These are phyloP conservation scores for Podospora didyma DNA, from an alignment of 495 filamentous ascomycete species.

Conservation along the genomic window DNA sequence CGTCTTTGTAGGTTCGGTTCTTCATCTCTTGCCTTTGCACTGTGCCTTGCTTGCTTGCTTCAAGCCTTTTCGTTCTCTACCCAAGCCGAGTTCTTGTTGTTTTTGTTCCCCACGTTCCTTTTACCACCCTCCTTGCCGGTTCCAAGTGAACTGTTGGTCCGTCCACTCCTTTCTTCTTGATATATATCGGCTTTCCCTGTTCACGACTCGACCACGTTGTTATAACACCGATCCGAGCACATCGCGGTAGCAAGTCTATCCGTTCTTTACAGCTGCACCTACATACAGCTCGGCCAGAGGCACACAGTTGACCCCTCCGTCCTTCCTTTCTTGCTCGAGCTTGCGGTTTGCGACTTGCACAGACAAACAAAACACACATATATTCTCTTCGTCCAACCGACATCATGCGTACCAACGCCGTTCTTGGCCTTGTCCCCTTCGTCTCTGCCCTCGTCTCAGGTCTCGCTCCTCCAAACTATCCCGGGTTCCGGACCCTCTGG, in stretches of 20 bases:
- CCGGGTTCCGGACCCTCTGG: constrained; percentile 26
- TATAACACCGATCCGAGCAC: not conserved
- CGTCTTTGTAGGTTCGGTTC: not conserved
- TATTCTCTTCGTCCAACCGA: not conserved
- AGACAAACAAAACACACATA: not conserved
- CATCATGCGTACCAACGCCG: constrained; percentile 17
- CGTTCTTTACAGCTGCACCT: not conserved
- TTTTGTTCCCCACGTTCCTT: not conserved
- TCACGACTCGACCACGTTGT: not conserved
- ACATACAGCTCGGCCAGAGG: not conserved
- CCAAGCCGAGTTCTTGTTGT: not conserved
- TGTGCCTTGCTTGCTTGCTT: not conserved
- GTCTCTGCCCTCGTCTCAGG: constrained; percentile 23
- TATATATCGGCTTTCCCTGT: not conserved
- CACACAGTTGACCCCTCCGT: not conserved
- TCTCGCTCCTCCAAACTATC: constrained; percentile 14
- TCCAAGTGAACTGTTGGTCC: constrained; percentile 8
- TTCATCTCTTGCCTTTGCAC: not conserved
- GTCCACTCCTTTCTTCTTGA: constrained; percentile 3
- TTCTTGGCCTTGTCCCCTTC: constrained; percentile 13
- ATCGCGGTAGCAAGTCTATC: not conserved
- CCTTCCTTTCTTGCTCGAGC: not conserved
- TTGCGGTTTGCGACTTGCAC: not conserved
- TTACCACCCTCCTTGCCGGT: not conserved
- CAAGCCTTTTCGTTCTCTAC: constrained; percentile 1